Evolutionary conservation across 106 monocot species (phyloP), one percentile per base, ranked within the genome.

Genomic region (Ottelia alismoides): DNA sequence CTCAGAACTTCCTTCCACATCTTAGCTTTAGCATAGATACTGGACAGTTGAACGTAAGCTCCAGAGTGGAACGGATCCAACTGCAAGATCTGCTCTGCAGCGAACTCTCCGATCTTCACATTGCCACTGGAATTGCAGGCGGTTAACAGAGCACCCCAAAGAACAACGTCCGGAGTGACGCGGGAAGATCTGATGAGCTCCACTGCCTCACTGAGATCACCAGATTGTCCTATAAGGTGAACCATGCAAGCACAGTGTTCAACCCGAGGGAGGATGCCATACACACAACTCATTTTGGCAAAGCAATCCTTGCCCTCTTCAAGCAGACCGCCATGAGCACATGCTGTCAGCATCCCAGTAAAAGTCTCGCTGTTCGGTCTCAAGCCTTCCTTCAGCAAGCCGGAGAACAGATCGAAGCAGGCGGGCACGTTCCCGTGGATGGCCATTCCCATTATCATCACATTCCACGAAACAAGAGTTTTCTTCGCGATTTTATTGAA

Each of bases 191-290:
- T 19, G 16, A 71, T 57, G 6, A 70, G 27, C 12, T 40, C 40
- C 46, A 28, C 6, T 25, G 71, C 71, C 30, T 71, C 52, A 10
- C 51, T 18, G 10, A 71, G 22, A 19, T n/a, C 20, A 7, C 71
- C 71, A 18, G 50, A 29, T 2, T 56, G 25, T 3, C 63, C 63
- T 16, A 71, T 20, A 28, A 71, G 56, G 21, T 71, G 35, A n/a
- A 57, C 71, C 63, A 71, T 55, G 50, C 71, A 71, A 2, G 56
- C 62, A 49, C 56, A 71, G 27, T 71, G 71, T 56, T 64, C 71
- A 27, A 57, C 20, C 27, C 1, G 26, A 22, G 57, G 57, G 12
- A 12, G 27, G 2, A 71, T 57, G 1, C 48, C 47, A 20, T 49
- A 57, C 25, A 43, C 50, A 11, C 20, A 30, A 1, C 19, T 57